phyloP scores from a whole-genome alignment of 805 yeast species.

The Myxozyma melibiosi region DNA sequence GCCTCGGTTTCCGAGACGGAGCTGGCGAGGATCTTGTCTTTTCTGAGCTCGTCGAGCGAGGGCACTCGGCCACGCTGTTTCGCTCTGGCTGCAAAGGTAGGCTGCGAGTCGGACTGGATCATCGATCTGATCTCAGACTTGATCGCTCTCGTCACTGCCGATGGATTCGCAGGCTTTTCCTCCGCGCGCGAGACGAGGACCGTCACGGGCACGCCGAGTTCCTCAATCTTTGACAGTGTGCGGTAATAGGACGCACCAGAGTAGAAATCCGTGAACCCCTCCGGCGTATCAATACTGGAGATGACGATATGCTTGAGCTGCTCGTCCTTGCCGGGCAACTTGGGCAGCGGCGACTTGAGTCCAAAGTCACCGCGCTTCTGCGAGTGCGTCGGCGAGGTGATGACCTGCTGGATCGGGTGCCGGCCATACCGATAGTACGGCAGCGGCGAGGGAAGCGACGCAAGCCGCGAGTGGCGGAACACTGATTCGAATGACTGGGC shows the following conservation, averaged over 20 bases:
- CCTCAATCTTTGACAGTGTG: constrained; percentile 16
- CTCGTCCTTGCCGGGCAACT: neutral
- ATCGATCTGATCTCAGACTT: neutral
- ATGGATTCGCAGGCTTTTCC: neutral
- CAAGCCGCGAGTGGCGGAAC: constrained; percentile 21
- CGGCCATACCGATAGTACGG: neutral
- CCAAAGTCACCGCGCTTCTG: constrained; percentile 31
- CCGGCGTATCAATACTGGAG: constrained; percentile 20
- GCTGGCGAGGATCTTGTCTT: neutral
- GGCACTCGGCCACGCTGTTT: neutral
- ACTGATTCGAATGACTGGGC: neutral
- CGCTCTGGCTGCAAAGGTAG: neutral
- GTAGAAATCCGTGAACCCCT: constrained; percentile 23
- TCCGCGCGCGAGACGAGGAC: neutral
- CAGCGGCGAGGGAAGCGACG: constrained; percentile 13
- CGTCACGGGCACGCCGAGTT: constrained; percentile 14
- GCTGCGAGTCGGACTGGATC: neutral
- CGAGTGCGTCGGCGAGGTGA: constrained; percentile 26
- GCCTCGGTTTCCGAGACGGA: neutral
- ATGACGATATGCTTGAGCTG: constrained; percentile 12
- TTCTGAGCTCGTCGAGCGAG: neutral
- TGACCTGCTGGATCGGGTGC: constrained; percentile 36
- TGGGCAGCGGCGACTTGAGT: constrained; percentile 31
- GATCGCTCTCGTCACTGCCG: neutral
- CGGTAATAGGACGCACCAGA: constrained; percentile 11